Base-by-base conservation (phyloP, 2,329 filamentous ascomycete species). In the Beauveria varroae region DNA sequence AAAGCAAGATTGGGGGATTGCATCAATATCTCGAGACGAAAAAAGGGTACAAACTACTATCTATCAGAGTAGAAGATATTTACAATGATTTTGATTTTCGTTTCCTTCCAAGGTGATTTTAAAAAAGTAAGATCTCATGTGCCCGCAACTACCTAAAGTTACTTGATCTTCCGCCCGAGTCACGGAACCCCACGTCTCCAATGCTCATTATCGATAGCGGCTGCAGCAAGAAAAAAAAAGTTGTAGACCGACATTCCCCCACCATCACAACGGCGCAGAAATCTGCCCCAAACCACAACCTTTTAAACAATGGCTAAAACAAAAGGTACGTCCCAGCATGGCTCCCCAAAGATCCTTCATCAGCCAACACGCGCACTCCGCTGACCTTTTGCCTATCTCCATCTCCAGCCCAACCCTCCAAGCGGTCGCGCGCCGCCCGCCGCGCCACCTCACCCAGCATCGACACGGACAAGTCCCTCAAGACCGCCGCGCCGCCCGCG, bases 351-450 rank as follows among this genome's bases (percentile, higher is more conserved):
- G 7, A 6, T 22, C n/a, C 18, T n/a, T 16, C 10, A 14, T 12
- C 34, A 37, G 10, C 34, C 10, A 56, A 26, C 3, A 56, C 12
- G 16, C 34, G 10, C 5, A 37, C 20, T 22, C 16, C 41, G 34
- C 34, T 37, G 34, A 37, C 34, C 12, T 12, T 14, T 37, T 43
- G 12, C 26, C 34, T 51, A 18, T 18, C 14, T 18, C 12, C 6
- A 14, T 14, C 30, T 47, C 4, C 69, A 89, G 86, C 77, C 60
- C 57, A 60, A 60, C 78, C 79, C 44, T 90, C 88, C 5, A 74
- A 85, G 62, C 88, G 87, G 76, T 93, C 90, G 58, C 87, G 90
- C 65, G 88, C 88, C 62, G 88, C 88, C 46, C 84, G 89, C 69
- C 86, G 90, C 65, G 89, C 86, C 52, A 84, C 85, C 18, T 89